A percentile compares a stretch with the other conserved stretches of the same genome.
phyloP scores from a whole-genome alignment of 1,139 yeast species.

The Yarrowia galli region DNA sequence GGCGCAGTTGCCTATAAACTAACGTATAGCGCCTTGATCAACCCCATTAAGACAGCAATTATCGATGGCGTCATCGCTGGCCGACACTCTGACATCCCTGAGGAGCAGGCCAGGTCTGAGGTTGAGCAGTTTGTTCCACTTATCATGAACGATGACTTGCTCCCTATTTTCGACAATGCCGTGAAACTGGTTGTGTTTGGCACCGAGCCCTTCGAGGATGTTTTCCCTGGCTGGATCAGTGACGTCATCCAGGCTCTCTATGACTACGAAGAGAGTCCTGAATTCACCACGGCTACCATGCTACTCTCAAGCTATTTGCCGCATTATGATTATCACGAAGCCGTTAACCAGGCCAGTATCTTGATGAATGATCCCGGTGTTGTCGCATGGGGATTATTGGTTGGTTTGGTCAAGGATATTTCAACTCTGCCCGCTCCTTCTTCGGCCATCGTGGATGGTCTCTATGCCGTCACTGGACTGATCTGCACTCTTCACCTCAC shows the following conservation, averaged over 20 bases:
- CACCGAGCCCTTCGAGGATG: background rate
- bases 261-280: background rate
- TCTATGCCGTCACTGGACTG: background rate
- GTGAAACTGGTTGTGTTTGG: background rate
- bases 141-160: conserved; percentile 6
- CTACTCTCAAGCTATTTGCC: background rate
- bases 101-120: background rate
- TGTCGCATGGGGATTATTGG: background rate
- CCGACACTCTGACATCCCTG: background rate
- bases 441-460: background rate
- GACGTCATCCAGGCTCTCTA: background rate
- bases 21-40: background rate
- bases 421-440: background rate
- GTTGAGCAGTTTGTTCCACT: background rate
- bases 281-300: background rate
- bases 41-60: background rate
- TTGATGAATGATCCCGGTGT: background rate
- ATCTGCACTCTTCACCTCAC: conserved; percentile 2
- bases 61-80: background rate
- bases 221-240: conserved; percentile 1
- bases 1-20: too few species aligned
- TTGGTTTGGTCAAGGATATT: background rate
- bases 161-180: background rate
- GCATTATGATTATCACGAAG: background rate
- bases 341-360: background rate